phyloP scores from a whole-genome alignment of 805 yeast genomes.

The Candida michaelii region DNA sequence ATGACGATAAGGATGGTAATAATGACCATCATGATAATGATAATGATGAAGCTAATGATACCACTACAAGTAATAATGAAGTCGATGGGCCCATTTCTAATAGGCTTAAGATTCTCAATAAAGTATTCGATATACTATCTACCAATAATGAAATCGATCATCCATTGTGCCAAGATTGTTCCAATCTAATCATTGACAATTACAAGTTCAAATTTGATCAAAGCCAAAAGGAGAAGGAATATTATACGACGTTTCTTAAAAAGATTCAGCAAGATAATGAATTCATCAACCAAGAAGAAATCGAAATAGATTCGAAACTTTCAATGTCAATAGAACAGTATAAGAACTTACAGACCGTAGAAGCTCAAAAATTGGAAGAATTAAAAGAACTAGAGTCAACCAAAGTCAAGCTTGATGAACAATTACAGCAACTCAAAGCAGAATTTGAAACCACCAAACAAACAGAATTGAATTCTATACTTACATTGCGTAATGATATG shows the following conservation, averaged over 20 bases:
- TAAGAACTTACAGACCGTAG: slow-evolving; percentile 39
- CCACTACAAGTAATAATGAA: neutral
- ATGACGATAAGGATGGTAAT: slow-evolving; percentile 9
- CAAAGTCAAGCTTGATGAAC: slow-evolving; percentile 45
- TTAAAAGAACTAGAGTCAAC: slow-evolving; percentile 41
- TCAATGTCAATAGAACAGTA: slow-evolving; percentile 47
- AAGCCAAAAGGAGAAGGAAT: slow-evolving; percentile 73
- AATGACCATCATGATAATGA: neutral
- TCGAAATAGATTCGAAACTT: slow-evolving; percentile 37
- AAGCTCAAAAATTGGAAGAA: slow-evolving; percentile 32
- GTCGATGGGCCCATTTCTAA: slow-evolving; percentile 34
- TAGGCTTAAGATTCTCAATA: slow-evolving; percentile 53
- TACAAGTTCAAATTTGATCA: slow-evolving; percentile 71
- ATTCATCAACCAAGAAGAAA: slow-evolving; percentile 11
- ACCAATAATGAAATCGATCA: slow-evolving; percentile 68
- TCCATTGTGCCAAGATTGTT: slow-evolving; percentile 89
- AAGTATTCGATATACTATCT: slow-evolving; percentile 70
- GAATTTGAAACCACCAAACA: slow-evolving; percentile 36
- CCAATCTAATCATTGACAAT: slow-evolving; percentile 60
- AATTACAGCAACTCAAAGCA: slow-evolving; percentile 45
- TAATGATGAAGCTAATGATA: neutral
- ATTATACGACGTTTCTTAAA: slow-evolving; percentile 69
- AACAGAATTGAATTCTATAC: slow-evolving; percentile 46
- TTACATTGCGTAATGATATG: slow-evolving; percentile 52
- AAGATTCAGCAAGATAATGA: slow-evolving; percentile 48